Evolutionary conservation across 345 rosid genomes (phyloP).

Genomic region (Ceriops tagal): DNA sequence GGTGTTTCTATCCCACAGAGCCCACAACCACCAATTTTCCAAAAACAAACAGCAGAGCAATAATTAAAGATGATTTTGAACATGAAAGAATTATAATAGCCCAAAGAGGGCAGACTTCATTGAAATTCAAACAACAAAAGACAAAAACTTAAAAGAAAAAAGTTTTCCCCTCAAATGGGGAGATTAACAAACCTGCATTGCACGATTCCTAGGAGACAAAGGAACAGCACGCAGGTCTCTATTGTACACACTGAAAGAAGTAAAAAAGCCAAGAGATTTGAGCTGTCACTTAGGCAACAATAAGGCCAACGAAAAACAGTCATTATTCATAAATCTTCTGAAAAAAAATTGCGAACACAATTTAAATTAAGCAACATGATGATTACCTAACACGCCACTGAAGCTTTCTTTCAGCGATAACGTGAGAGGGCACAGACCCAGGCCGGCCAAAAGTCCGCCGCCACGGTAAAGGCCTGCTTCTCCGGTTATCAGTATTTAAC

Average conservation of each 20-base stretch:
- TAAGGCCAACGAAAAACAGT: not conserved
- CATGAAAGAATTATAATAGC: too few relatives aligned
- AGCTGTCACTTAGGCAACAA: not conserved
- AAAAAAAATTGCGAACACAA: not conserved
- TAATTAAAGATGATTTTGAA: too few relatives aligned
- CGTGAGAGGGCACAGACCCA: conserved; percentile 42
- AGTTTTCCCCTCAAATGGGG: too few relatives aligned
- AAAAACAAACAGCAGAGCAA: too few relatives aligned
- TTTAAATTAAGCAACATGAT: not conserved
- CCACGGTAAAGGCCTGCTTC: conserved; percentile 53
- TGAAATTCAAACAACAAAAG: too few relatives aligned
- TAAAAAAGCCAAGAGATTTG: not conserved
- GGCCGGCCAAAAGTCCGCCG: conserved; percentile 60
- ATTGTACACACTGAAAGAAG: conserved; percentile 45
- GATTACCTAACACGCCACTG: conserved; percentile 74
- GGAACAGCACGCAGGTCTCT: conserved; percentile 47
- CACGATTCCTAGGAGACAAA: conserved; percentile 27
- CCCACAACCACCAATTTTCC: not conserved
- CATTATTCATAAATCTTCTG: not conserved
- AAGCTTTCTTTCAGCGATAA: conserved; percentile 52
- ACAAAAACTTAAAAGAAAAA: too few relatives aligned
- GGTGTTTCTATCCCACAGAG: not conserved
- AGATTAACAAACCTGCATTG: conserved; percentile 32
- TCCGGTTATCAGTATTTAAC: conserved; percentile 15
- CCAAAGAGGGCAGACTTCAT: too few relatives aligned